Base-by-base conservation (phyloP, 345 rosid genomes). In the Corchorus capsularis region DNA sequence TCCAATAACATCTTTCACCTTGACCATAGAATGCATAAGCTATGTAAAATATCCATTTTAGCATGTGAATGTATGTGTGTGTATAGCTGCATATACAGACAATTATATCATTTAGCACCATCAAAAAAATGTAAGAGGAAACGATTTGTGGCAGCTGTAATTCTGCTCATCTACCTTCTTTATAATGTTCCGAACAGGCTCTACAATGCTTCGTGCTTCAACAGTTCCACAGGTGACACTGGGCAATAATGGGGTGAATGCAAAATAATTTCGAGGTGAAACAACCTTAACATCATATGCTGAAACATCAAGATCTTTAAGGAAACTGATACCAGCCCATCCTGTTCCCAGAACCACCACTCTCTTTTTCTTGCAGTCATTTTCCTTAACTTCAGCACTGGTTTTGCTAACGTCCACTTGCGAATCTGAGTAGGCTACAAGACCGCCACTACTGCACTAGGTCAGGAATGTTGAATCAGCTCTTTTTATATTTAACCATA, bases 191-290 rank as follows among this genome's bases (percentile, higher is more conserved):
- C 98, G 85, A 46, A 96, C 91, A 5, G 98, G 97, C 82, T 96
- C 99, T 0, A 85, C 97, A 49, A 92, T 92, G 85, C 99, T 96
- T 43, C 99, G 86, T 57, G 99, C 97, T 85, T 96, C 98, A 43
- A 96, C 94, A 4, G 98, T 94, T 22, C 99, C 99, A 71, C 99
- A 94, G 65, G 98, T 96, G 63, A 96, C 98, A 57, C 98, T 96
- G 4, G 98, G 99, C 49, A 96, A 86, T 78, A 94, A 76, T 34
- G 99, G 99, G 34, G 97, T 94, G 78, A 96, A 96, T 17, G 97
- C 97, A 83, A 96, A 96, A 83, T 96, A 96, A 83, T 96, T 96
- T 72, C 92, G 80, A 1, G 99, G 99, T 45, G 99, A 96, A 74
- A 94, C 88, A 82, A 94, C 94, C 78, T 92, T 91, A 81, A 96